phyloP scores from a whole-genome alignment of 306 rosid genomes.

The Mimosa pudica region DNA sequence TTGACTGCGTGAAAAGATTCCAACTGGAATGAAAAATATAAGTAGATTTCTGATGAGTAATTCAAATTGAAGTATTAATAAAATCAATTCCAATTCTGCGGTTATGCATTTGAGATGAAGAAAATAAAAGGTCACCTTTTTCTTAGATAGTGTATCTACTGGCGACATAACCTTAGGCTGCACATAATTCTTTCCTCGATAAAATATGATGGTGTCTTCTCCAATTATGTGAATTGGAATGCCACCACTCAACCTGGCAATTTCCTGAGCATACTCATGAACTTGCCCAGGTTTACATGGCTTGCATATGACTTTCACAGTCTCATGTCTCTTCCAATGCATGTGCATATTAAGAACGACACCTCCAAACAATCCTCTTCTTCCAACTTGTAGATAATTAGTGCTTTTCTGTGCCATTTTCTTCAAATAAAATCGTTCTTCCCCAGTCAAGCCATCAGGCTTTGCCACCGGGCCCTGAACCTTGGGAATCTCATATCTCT shows the following conservation, averaged over 20 bases:
- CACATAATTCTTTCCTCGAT: conserved; percentile 80
- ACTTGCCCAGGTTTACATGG: conserved; percentile 85
- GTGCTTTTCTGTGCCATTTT: conserved; percentile 94
- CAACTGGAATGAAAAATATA: conserved; percentile 23
- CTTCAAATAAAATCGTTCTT: conserved; percentile 81
- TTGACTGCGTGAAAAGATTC: conserved; percentile 1
- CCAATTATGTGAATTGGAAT: conserved; percentile 84
- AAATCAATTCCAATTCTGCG: not conserved
- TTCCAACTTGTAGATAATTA: conserved; percentile 87
- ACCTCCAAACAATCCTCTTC: conserved; percentile 93
- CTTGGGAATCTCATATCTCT: conserved; percentile 80
- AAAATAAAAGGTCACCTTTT: conserved; percentile 61
- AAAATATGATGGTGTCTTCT: conserved; percentile 77
- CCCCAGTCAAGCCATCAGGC: conserved; percentile 76
- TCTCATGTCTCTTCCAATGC: conserved; percentile 99
- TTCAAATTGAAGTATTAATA: conserved; percentile 13
- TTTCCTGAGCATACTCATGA: conserved; percentile 81
- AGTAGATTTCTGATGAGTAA: conserved; percentile 4
- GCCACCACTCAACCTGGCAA: conserved; percentile 90
- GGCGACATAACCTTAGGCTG: conserved; percentile 93
- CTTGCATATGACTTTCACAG: conserved; percentile 84
- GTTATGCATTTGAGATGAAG: conserved; percentile 26
- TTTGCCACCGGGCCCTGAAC: conserved; percentile 77
- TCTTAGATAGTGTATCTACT: conserved; percentile 80
- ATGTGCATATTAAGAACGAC: conserved; percentile 94